Evolutionary conservation across 192 early-diverging fungal species (phyloP).

Genomic region (Coemansia sp.): DNA sequence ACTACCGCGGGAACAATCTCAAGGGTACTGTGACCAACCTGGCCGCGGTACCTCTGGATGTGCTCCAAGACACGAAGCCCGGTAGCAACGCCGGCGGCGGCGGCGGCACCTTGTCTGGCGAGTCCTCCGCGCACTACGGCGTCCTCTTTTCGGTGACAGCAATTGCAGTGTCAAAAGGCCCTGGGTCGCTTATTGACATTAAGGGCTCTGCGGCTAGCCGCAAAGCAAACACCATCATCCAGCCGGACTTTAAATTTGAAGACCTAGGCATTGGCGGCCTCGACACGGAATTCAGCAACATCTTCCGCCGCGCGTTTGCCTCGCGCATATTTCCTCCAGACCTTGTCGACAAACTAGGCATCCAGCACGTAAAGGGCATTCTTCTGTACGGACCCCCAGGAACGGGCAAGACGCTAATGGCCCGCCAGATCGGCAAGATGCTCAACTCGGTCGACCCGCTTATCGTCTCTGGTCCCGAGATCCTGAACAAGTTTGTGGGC

Average conservation of each 20-base stretch:
- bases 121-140: conserved; percentile 42
- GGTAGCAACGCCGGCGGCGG: conserved; percentile 9
- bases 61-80: conserved; percentile 38
- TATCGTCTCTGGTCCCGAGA: conserved; percentile 96
- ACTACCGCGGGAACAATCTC: conserved; percentile 80
- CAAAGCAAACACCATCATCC: conserved; percentile 76
- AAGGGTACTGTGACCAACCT: conserved; percentile 40
- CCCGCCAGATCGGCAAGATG: conserved; percentile 99
- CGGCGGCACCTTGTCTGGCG: not conserved
- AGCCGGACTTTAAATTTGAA: conserved; percentile 96
- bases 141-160: conserved; percentile 75
- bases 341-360: conserved; percentile 93
- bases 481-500: conserved; percentile 96
- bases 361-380: conserved; percentile 97
- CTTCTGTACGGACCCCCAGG: conserved; percentile 92
- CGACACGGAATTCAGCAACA: conserved; percentile 90
- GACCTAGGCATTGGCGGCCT: conserved; percentile 98
- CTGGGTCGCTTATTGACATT: conserved; percentile 76
- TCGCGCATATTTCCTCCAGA: conserved; percentile 95
- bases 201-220: conserved; percentile 63
- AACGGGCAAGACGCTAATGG: conserved; percentile 98
- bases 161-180: conserved; percentile 71
- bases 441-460: conserved; percentile 92
- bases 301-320: conserved; percentile 97
- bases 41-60: conserved; percentile 51